Evolutionary conservation across 768 basidiomycete genomes (phyloP).

Genomic region (Fomitopsis pulvina): DNA sequence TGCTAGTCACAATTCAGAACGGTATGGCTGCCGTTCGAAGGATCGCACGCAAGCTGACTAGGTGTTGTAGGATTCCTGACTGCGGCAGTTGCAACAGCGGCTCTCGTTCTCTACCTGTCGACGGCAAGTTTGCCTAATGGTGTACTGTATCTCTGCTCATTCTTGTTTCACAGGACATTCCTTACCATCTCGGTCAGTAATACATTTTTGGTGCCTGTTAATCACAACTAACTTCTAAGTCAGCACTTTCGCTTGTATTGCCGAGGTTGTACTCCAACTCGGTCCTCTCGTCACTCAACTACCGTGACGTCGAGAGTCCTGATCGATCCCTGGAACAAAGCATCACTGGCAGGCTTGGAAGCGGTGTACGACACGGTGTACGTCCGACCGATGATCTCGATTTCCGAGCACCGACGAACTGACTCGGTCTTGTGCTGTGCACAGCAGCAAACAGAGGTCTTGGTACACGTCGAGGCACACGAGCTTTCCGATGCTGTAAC

Average conservation of each 20-base stretch:
- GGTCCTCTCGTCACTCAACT: neutral
- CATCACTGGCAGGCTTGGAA: too few species aligned
- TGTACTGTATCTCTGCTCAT: too few species aligned
- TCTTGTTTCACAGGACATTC: neutral
- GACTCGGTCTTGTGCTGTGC: too few species aligned
- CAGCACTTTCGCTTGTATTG: neutral
- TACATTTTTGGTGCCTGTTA: neutral
- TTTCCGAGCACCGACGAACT: too few species aligned
- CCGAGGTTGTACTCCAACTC: neutral
- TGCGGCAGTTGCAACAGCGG: neutral
- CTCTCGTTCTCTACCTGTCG: neutral
- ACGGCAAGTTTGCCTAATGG: neutral
- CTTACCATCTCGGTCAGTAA: neutral
- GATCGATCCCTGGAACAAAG: neutral
- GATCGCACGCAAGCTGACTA: neutral
- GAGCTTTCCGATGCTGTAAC: neutral
- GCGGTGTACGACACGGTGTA: neutral
- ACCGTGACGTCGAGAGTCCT: neutral
- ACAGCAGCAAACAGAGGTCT: neutral
- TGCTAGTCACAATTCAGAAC: neutral
- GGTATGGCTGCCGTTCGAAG: neutral
- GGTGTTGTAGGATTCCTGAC: neutral
- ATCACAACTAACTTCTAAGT: neutral
- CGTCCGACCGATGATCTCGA: too few species aligned
- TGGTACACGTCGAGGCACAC: conserved; percentile 1